Evolutionary conservation across 371 early-diverging fungal species (phyloP), one percentile per base, ranked within the genome.

Genomic region (Catenaria anguillulae): DNA sequence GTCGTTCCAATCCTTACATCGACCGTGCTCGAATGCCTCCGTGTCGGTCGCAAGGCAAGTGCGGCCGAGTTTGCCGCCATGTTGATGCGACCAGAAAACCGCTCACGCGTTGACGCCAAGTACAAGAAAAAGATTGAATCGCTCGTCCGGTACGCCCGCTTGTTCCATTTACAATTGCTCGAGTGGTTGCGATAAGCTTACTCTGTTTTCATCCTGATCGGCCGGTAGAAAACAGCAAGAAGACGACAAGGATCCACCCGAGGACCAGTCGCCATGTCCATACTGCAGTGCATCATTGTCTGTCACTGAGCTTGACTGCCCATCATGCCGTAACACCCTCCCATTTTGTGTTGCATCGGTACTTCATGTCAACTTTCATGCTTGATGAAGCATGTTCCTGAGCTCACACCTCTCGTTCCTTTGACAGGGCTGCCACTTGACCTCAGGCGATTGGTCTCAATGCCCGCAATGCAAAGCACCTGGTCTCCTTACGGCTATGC

Each of bases 301-400:
- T 4, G 74, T 77, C 34, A 73, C 73, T 6, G 48, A 59, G 2
- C 60, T 78, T 45, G 79, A 78, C 55, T 79, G 79, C 65, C 54
- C 45, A 29, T 70, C 73, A 36, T 79, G 79, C 71, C 70, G 75
- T 62, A 78, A 75, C 63, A 72, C 70, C 35, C 15, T 77, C 1
- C 79, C 78, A 21, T 79, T 75, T 56, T 79, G 79, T 65, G 75
- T 79, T 54, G 80, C 75, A 17, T 69, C 79, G 45, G 79, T 56
- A 36, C 29, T 40, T 40, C 21, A 19, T 23, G 21, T 21, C 8
- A 2, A 23, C 1, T 31, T 42, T 35, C 37, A 1, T 23, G 0
- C 34, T 4, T 10, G 1, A 23, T n/a, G 0, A 0, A n/a, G 1
- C 1, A 19, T 8, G 8, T 42, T 58, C 35, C 15, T 26, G 13